Base-by-base conservation (phyloP, 2,329 filamentous ascomycete genomes). In the Berkeleyomyces basicola region DNA sequence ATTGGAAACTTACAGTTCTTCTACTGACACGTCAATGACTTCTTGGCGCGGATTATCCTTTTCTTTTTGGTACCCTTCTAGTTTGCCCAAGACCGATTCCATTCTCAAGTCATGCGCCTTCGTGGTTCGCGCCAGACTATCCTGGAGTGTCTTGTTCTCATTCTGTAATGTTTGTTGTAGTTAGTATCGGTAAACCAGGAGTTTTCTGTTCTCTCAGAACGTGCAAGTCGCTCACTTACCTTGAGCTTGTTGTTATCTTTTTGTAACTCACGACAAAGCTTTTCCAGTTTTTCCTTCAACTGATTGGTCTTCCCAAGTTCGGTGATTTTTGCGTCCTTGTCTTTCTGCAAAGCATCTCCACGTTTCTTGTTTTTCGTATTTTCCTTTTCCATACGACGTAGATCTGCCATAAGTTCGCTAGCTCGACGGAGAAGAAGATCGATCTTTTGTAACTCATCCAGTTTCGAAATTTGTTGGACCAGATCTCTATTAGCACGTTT, bases 231-330 rank as follows among this genome's bases (percentile, higher is more conserved):
- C 23, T 23, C 7, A 40, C 76, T 68, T 74, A 93, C 89, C 86
- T 97, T 97, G 67, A 99, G 84, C 75, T 95, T 95, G 75, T 97
- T 97, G 73, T 99, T 99, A 71, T 99, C 93, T 69, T 92, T 88
- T 65, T 95, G 93, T 62, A 99, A 80, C 73, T 99, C 93, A 63
- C 93, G 81, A 69, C 91, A 96, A 40, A 99, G 78, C 72, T 97
- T 99, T 74, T 99, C 93, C 55, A 99, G 78, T 75, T 97, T 97
- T 72, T 97, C 91, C 73, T 95, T 96, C 71, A 97, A 83, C 1
- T 86, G 87, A 23, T 88, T 85, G 31, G 91, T 92, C 75, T 96
- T 96, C 75, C 84, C 92, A 63, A 96, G 78, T 72, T 99, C 93
- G 57, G 86, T 87, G 68, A 90, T 84, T 63, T 87, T 87, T 67